phyloP scores from a whole-genome alignment of 2,329 filamentous ascomycete genomes.

The Aspergillus caelatus region DNA sequence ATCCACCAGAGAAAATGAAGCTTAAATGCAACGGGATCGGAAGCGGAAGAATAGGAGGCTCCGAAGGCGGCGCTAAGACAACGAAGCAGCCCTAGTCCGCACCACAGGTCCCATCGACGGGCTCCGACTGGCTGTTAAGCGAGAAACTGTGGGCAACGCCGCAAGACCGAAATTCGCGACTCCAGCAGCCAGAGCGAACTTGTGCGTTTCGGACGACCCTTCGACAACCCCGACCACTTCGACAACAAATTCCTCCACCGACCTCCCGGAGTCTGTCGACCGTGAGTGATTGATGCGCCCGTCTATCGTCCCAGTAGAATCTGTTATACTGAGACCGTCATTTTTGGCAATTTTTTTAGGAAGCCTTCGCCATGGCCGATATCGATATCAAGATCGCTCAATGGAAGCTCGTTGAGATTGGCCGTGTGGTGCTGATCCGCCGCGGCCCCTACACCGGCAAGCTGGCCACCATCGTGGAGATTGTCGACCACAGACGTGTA shows the following conservation, averaged over 20 bases:
- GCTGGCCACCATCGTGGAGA: constrained; percentile 94
- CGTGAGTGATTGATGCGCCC: constrained; percentile 36
- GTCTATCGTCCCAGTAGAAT: constrained; percentile 17
- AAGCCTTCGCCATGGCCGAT: constrained; percentile 76
- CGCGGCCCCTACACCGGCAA: constrained; percentile 79
- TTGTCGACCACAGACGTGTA: constrained; percentile 99
- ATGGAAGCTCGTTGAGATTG: constrained; percentile 98
- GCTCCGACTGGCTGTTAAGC: constrained; percentile 44
- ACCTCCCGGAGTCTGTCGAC: constrained; percentile 43
- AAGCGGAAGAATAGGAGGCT: constrained; percentile 27
- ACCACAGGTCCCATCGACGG: constrained; percentile 20
- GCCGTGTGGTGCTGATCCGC: constrained; percentile 93
- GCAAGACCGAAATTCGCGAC: constrained; percentile 44
- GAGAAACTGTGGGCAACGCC: constrained; percentile 42
- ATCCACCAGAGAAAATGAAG: constrained; percentile 12
- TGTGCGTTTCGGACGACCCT: constrained; percentile 37
- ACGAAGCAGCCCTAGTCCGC: constrained; percentile 40
- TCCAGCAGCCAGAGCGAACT: constrained; percentile 30
- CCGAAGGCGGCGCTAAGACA: constrained; percentile 17
- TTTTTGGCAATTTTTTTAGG: constrained; percentile 45
- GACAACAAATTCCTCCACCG: constrained; percentile 42
- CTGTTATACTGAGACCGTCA: constrained; percentile 28
- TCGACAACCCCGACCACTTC: constrained; percentile 44
- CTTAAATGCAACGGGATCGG: constrained; percentile 23
- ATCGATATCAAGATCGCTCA: constrained; percentile 78